Evolutionary conservation across 805 yeast genomes (phyloP), one percentile per base, ranked within the genome.

Genomic region (Yarrowia sp.): DNA sequence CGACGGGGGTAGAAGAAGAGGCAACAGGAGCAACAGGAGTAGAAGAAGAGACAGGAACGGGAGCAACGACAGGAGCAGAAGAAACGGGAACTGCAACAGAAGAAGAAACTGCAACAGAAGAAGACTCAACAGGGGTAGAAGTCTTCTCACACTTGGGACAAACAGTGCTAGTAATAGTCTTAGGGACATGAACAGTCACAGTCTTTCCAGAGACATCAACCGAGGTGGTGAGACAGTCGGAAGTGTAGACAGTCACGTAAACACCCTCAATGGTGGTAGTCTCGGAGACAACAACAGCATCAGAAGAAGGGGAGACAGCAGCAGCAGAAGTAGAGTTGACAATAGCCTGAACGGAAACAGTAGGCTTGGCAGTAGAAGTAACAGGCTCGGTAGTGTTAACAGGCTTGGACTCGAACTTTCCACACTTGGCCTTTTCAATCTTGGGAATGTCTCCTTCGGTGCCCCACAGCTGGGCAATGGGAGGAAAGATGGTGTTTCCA

Each of bases 401-500:
- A 14, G 32, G 49, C 52, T 46, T 30, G 10, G 17, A 33, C 11
- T n/a, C 48, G 10, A 46, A 4, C 54, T 48, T 48, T 12, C 54
- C 54, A 21, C 54, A 48, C 38, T 48, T n/a, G 36, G 38, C 24
- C 38, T 48, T 48, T 14, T 5, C 17, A 7, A 48, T 21, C 38
- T 32, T 32, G 54, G 54, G 54, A n/a, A 48, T 32, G 10, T 48
- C 54, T 5, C 9, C 38, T 26, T 48, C 54, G 11, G 26, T 7
- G 2, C 41, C 49, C 62, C 62, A 56, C 16, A 40, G 38, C 41
- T 56, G 24, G 36, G 62, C 62, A n/a, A 56, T 56, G 12, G 36
- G 28, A 28, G 62, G 62, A 16, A 56, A 30, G 32, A 56, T 56
- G 26, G 36, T 38, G 49, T 56, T 56, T 17, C 62, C 62, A 19